Base-by-base conservation (phyloP, 805 yeast species). In the Dipodascus albidus region DNA sequence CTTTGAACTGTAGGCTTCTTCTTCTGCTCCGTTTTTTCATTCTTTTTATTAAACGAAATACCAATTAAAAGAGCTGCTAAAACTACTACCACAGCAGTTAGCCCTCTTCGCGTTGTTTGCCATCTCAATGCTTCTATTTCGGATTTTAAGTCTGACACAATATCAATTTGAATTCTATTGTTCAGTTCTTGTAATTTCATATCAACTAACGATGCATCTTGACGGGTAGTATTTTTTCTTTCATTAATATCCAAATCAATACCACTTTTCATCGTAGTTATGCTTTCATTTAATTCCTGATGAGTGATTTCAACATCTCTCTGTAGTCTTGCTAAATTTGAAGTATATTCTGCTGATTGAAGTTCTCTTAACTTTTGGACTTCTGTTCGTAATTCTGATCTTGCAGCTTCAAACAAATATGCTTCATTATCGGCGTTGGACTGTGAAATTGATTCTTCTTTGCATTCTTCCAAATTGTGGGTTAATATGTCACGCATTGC, bases 81-180 rank as follows among this genome's bases (percentile, higher is more conserved):
- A 57, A 84, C 74, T 1, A 82, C 72, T 21, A 85, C 67, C 33
- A 89, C 82, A 1, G 93, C 87, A 48, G 86, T 73, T 33, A 93
- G 71, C 8, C 97, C 97, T 65, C 93, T 79, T 54, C 96, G 75
- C 1, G 96, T 89, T 48, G 91, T 80, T 63, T 87, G 88, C 99
- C 99, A 91, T 61, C 98, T 75, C 56, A 91, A 74, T 55, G 83
- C 80, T 68, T 91, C 99, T 54, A 88, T 86, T 54, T 88, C 93
- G 0, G 93, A 83, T 63, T 87, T 80, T 64, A 89, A 78, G 4
- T 87, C 93, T 33, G 93, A 82, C 56, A 82, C 80, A 59, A 93
- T 75, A 59, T 85, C 85, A 2, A 93, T 85, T 22, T 86, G 80
- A 55, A 91, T 90, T 59, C 87, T 82, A 68, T 88, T 89, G 59